Evolutionary conservation across 2,329 filamentous ascomycete genomes (phyloP).

Genomic region (Hortaea sp.): DNA sequence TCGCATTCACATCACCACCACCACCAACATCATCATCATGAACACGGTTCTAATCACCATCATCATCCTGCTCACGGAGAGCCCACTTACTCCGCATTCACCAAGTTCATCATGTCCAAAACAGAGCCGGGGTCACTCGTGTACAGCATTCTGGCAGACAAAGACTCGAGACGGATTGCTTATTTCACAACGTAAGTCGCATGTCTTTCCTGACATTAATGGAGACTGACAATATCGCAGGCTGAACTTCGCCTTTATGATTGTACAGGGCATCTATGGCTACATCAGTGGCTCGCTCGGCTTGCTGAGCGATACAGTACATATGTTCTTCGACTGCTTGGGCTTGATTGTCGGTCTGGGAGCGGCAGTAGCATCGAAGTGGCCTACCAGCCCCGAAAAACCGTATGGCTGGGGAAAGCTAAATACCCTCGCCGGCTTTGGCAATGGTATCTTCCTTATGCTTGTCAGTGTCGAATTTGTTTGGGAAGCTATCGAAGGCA

Average conservation of each 20-base stretch:
- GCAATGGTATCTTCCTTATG: constrained; percentile 91
- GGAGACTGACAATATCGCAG: constrained; percentile 34
- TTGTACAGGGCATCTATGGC: constrained; percentile 87
- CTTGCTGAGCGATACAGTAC: constrained; percentile 92
- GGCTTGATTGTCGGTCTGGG: constrained; percentile 82
- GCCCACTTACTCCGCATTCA: constrained; percentile 53
- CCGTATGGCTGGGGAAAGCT: constrained; percentile 96
- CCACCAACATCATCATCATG: constrained; percentile 21
- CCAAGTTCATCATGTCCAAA: constrained; percentile 59
- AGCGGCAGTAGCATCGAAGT: constrained; percentile 91
- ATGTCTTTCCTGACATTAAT: not conserved
- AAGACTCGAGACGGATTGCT: constrained; percentile 88
- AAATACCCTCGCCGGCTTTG: constrained; percentile 90
- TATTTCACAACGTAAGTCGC: constrained; percentile 80
- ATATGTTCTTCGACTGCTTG: constrained; percentile 98
- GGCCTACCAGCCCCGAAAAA: constrained; percentile 79
- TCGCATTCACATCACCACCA: constrained; percentile 16
- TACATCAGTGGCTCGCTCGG: constrained; percentile 88
- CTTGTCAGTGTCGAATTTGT: constrained; percentile 93
- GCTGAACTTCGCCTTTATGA: constrained; percentile 91
- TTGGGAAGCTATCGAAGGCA: constrained; percentile 81
- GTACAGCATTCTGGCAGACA: constrained; percentile 77
- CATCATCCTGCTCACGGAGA: constrained; percentile 17
- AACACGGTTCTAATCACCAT: not conserved
- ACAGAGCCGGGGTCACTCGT: constrained; percentile 66